Evolutionary conservation across 768 basidiomycete species (phyloP), one percentile per base, ranked within the genome.

Genomic region (Amanita thiersii): DNA sequence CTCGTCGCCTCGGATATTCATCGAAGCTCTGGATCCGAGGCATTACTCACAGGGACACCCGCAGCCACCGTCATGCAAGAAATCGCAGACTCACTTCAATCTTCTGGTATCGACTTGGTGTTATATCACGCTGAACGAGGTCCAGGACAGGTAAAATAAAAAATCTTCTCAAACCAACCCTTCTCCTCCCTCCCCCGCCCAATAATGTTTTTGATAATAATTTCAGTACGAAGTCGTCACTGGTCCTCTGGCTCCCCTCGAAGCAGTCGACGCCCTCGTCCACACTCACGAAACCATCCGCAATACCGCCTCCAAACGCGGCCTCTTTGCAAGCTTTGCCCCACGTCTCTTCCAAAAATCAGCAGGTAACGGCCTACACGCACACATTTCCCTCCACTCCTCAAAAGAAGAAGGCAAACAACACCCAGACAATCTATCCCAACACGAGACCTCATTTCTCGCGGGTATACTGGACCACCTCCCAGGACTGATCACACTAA

Each of bases 171-270:
- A n/a, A n/a, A n/a, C n/a, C n/a, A n/a, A n/a, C n/a, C n/a, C n/a
- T n/a, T n/a, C n/a, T n/a, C n/a, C n/a, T n/a, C n/a, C n/a, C n/a
- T n/a, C n/a, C n/a, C n/a, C n/a, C n/a, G n/a, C n/a, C n/a, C n/a
- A n/a, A n/a, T n/a, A n/a, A n/a, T n/a, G n/a, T n/a, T n/a, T n/a
- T n/a, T n/a, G n/a, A n/a, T n/a, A n/a, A n/a, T n/a, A n/a, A n/a
- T n/a, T n/a, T n/a, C n/a, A n/a, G 64, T 86, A 77, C 41, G 84
- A 86, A 57, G 54, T 86, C 12, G 68, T 81, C 19, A 81, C 81
- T 2, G 81, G 78, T 0, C 81, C 84, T 3, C 53, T 85, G 34
- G 48, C 70, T 6, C 82, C 84, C 1, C 56, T 86, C 7, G 66
- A 79, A 39, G 77, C 83, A 0, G 79, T 72, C 1, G 84, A 86